Evolutionary conservation across 495 filamentous ascomycete genomes (phyloP).

Genomic region (Podospora didyma): DNA sequence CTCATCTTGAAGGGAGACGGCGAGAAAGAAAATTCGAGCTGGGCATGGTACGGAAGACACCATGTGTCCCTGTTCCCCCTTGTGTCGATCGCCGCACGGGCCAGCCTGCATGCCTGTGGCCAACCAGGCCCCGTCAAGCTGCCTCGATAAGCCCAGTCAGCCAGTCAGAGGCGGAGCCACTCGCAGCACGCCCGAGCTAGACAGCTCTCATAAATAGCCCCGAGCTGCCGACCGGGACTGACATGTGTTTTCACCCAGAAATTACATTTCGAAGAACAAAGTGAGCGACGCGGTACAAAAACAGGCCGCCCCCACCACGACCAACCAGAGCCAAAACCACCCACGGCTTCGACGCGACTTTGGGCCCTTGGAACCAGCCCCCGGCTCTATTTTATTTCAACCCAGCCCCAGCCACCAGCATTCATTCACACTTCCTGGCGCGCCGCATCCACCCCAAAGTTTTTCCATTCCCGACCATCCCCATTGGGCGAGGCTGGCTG

Average conservation of each 20-base stretch:
- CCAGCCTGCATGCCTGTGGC: conserved; percentile 16
- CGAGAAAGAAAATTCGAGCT: conserved; percentile 6
- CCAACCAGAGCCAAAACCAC: conserved; percentile 19
- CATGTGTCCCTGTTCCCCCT: conserved; percentile 21
- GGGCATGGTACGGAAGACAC: conserved; percentile 15
- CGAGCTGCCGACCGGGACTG: conserved; percentile 34
- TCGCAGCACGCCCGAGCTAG: conserved; percentile 14
- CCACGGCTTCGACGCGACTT: neutral
- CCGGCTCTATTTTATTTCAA: conserved; percentile 1
- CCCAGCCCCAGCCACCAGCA: conserved; percentile 17
- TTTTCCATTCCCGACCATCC: conserved; percentile 22
- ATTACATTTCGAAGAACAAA: conserved; percentile 23
- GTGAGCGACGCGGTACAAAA: conserved; percentile 22
- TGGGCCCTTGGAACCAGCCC: neutral
- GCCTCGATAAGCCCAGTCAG: conserved; percentile 18
- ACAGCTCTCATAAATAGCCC: conserved; percentile 38
- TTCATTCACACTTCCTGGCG: neutral
- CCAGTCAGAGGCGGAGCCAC: conserved; percentile 32
- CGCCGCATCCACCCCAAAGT: conserved; percentile 14
- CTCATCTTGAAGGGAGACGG: conserved; percentile 3
- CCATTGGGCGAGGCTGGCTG: conserved; percentile 26
- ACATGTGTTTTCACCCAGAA: conserved; percentile 35
- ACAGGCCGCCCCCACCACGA: conserved; percentile 7
- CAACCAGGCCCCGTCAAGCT: conserved; percentile 22
- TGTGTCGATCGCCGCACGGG: conserved; percentile 21